Percentiles rank a stretch among this genome's conserved stretches.
These are phyloP conservation scores for Grosmannia penicillata DNA, from an alignment of 2,329 filamentous ascomycete species.

Conservation along the genomic window DNA sequence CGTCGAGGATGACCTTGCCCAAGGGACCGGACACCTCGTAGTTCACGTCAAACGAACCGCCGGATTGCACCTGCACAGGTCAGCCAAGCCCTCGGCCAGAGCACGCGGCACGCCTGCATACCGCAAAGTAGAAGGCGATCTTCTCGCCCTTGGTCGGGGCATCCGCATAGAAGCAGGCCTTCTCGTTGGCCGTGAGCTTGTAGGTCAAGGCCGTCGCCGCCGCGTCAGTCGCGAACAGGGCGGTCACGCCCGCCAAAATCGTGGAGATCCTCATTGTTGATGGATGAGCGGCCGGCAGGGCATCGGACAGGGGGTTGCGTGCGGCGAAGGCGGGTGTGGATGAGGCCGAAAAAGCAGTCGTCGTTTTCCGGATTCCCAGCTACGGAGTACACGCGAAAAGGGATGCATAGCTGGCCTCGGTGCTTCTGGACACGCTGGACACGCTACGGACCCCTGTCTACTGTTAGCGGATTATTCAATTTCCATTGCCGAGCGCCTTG, in stretches of 20 bases:
- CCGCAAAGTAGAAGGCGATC: constrained; percentile 97
- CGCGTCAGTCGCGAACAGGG: constrained; percentile 53
- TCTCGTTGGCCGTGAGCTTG: constrained; percentile 78
- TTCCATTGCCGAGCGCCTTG: constrained; percentile 3
- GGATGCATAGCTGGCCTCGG: constrained; percentile 3
- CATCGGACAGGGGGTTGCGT: background rate
- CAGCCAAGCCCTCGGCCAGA: background rate
- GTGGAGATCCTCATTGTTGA: constrained; percentile 49
- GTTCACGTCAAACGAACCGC: constrained; percentile 93
- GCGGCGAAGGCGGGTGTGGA: background rate
- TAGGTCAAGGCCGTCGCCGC: constrained; percentile 89
- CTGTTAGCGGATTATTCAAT: constrained; percentile 8
- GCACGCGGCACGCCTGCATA: constrained; percentile 23
- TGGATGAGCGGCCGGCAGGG: background rate
- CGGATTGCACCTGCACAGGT: constrained; percentile 70
- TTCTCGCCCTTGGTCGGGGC: constrained; percentile 70
- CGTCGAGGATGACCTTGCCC: constrained; percentile 68
- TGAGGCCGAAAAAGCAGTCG: too few relatives aligned
- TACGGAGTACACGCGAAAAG: constrained; percentile 8
- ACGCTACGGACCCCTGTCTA: too few relatives aligned
- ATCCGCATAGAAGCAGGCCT: constrained; percentile 83
- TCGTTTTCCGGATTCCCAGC: too few relatives aligned
- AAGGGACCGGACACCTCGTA: constrained; percentile 75
- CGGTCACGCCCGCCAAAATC: constrained; percentile 53
- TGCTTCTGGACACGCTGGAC: constrained; percentile 9